phyloP scores from a whole-genome alignment of 2,329 filamentous ascomycete species.

The Trichocomaceae sp. region DNA sequence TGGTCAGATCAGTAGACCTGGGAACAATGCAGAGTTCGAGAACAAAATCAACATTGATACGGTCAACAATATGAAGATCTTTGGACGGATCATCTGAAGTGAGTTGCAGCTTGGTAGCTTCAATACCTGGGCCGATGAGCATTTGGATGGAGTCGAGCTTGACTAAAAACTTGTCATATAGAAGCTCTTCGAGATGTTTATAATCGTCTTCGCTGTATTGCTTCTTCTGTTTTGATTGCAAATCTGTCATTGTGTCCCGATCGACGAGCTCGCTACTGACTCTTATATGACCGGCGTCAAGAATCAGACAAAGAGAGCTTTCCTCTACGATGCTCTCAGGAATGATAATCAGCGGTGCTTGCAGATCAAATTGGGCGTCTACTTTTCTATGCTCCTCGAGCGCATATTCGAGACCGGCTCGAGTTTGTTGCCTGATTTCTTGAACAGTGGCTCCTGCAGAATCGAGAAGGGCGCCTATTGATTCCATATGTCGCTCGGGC shows the following conservation, averaged over 20 bases:
- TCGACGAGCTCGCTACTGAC: constrained; percentile 92
- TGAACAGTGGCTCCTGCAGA: constrained; percentile 93
- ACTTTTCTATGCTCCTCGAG: constrained; percentile 97
- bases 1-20: constrained; percentile 86
- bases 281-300: constrained; percentile 93
- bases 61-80: constrained; percentile 83
- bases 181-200: constrained; percentile 76
- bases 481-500: constrained; percentile 96
- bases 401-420: constrained; percentile 91
- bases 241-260: constrained; percentile 77
- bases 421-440: constrained; percentile 87
- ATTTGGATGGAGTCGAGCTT: constrained; percentile 93
- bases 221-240: constrained; percentile 84
- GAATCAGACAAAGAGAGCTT: constrained; percentile 78
- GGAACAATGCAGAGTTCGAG: constrained; percentile 97
- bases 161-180: constrained; percentile 96
- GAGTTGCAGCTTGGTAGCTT: constrained; percentile 79
- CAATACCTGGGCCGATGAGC: constrained; percentile 86
- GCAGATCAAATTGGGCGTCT: constrained; percentile 90
- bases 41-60: constrained; percentile 94
- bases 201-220: constrained; percentile 85
- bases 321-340: constrained; percentile 82
- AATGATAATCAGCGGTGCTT: constrained; percentile 92
- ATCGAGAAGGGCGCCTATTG: constrained; percentile 91
- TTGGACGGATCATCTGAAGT: constrained; percentile 59